phyloP scores from a whole-genome alignment of 73 alveolate genomes.

The Symbiodinium pilosum region DNA sequence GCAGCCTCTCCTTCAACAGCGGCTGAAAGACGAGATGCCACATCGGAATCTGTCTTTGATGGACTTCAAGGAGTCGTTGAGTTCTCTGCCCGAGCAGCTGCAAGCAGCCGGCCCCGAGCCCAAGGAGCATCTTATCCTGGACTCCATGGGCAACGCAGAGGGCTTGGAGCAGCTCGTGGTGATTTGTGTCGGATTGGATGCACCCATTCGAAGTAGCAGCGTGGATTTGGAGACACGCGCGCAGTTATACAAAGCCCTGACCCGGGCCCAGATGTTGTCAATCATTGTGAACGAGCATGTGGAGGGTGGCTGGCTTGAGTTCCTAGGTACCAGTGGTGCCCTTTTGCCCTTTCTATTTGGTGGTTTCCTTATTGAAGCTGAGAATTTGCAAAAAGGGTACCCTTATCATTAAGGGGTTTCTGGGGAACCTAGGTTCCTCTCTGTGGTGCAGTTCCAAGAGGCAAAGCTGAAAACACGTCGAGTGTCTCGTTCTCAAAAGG shows the following conservation, averaged over 20 bases:
- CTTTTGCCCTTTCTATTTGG: too few species aligned
- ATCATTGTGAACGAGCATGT: neutral
- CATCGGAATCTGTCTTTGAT: neutral
- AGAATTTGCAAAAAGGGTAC: too few species aligned
- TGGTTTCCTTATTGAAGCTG: too few species aligned
- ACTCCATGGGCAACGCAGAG: neutral
- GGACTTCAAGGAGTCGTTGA: neutral
- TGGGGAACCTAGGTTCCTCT: too few species aligned
- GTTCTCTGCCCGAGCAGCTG: neutral
- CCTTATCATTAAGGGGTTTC: too few species aligned
- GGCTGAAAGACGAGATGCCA: neutral
- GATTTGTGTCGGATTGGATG: constrained; percentile 27
- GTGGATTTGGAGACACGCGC: neutral
- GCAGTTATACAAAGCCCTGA: neutral
- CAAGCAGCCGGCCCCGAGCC: too few species aligned
- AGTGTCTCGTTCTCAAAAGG: too few species aligned
- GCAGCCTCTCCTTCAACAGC: neutral
- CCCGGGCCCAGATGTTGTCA: constrained; percentile 35
- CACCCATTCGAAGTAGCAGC: neutral
- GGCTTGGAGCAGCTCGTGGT: constrained; percentile 53
- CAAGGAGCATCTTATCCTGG: constrained; percentile 11
- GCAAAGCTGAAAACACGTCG: too few species aligned
- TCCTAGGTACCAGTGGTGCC: too few species aligned
- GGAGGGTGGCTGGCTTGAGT: constrained; percentile 42
- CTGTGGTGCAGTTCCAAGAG: too few species aligned